Evolutionary conservation across 1,284 basidiomycete species (phyloP).

Genomic region (Phaffia rhodozyma): DNA sequence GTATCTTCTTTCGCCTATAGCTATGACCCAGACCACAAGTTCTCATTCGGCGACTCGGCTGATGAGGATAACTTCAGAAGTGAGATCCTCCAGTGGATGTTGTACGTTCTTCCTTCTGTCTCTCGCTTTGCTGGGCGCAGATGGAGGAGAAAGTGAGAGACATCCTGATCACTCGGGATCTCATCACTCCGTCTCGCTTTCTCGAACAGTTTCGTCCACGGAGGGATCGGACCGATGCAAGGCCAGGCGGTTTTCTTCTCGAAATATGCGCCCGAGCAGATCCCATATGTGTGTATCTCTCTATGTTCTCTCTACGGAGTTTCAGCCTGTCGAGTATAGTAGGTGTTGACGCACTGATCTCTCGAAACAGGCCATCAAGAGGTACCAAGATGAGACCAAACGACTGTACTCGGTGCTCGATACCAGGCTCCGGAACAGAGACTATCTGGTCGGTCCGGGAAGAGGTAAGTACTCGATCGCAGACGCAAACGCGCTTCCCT

Average conservation of each 20-base stretch:
- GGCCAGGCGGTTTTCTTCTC: constrained; percentile 47
- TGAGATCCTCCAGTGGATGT: constrained; percentile 66
- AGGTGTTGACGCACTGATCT: not conserved
- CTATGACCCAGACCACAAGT: constrained; percentile 40
- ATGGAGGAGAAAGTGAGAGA: constrained; percentile 15
- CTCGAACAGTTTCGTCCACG: constrained; percentile 8
- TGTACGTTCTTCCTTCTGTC: constrained; percentile 40
- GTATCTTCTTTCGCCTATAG: not conserved
- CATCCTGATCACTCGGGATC: no score
- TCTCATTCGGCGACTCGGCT: constrained; percentile 42
- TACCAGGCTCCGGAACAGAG: constrained; percentile 43
- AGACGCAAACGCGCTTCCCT: constrained; percentile 17
- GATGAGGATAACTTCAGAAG: constrained; percentile 40
- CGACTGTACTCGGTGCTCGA: constrained; percentile 66
- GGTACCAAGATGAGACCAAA: constrained; percentile 63
- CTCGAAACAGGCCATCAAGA: constrained; percentile 36
- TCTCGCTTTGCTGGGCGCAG: constrained; percentile 19
- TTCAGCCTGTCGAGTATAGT: no score
- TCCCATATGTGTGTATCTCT: constrained; percentile 26
- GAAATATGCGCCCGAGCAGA: constrained; percentile 29
- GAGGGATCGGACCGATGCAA: constrained; percentile 41
- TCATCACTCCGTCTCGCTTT: not conserved
- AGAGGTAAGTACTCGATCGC: constrained; percentile 49
- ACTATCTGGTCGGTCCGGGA: constrained; percentile 49
- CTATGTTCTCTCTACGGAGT: no score